Evolutionary conservation across 2,329 filamentous ascomycete species (phyloP), one percentile per base, ranked within the genome.

Genomic region (Cercospora zeae-maydis): DNA sequence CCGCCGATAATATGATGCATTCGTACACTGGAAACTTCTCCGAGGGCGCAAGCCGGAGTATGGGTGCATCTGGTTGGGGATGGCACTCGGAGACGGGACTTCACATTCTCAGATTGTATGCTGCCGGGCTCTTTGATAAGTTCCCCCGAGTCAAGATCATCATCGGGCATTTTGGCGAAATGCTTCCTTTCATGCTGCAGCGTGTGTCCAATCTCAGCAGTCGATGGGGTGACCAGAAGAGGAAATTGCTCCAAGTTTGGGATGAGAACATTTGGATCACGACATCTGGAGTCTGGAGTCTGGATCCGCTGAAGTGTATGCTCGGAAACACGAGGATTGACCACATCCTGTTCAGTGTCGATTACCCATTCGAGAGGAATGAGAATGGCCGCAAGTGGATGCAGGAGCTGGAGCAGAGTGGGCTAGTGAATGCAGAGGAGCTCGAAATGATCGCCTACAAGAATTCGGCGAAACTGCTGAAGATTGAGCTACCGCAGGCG

Each of bases 231-330:
- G 67, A 72, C 6, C 77, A 73, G 71, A 74, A 76, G 13, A 66
- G 77, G 2, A 70, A 75, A 2, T 78, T 86, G 49, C 69, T 72
- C 27, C 74, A 69, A 37, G 74, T 75, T 5, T 80, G 75, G 75
- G 78, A 77, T 8, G 67, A 80, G 66, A 87, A 86, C 62, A 75
- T 87, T 21, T 86, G 83, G 83, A 74, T 87, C 53, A 87, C 85
- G 2, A 86, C 84, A 0, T 82, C 80, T 63, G 84, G 84, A 0
- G 80, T 83, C 63, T 86, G 82, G 75, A 79, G 77, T 42, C 61
- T 86, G 36, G 77, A 80, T 37, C 82, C 84, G 0, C 68, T 86
- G 73, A 75, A 77, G 45, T 76, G 74, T 63, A 71, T 79, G 39
- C 65, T 79, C 51, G 68, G 66, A 56, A 75, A 72, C 33, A 74